Base-by-base conservation (phyloP, 1,139 yeast species). In the Geotrichum siamense region DNA sequence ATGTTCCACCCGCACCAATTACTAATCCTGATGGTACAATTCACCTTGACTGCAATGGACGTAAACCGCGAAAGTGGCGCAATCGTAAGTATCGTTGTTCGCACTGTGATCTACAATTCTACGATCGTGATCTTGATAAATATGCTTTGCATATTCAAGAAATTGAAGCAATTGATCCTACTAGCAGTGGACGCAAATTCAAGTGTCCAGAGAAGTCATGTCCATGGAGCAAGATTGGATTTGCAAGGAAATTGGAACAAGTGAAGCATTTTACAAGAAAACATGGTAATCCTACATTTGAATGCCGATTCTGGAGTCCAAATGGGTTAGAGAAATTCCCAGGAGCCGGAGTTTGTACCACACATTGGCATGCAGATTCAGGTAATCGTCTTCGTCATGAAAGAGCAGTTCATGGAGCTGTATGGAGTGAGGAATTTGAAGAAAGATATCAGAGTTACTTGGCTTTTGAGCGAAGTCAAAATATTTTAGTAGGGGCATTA, bases 281-380 rank as follows among this genome's bases (percentile, higher is more conserved):
- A 40, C 61, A 58, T 41, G 61, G 61, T 13, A 49, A 51, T 12
- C 61, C 60, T 15, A 46, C 50, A 31, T 56, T 56, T 43, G 59
- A 56, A 34, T 58, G 61, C 43, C 48, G 61, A 15, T 58, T 51
- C 49, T 58, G 61, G 61, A 48, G 52, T 13, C 55, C 52, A n/a
- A 48, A 49, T 16, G 52, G 48, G 16, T 46, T 45, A 12, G 61
- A 58, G 26, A 54, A 53, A 41, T 55, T 51, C 41, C 52, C 56
- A 3, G 61, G 61, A 9, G 45, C 56, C 29, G 50, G 55, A 10
- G 53, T 52, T 8, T 58, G 61, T 44, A 53, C 59, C 5, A 57
- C 61, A 3, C 50, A 55, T 44, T 58, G 61, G 61, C 61, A 58
- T 40, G 59, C 60, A 9, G 61, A 58, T 38, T 51, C 58, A 5